A percentile compares a stretch with the other conserved stretches of the same genome.
Conservation (phyloP, 2,329 filamentous ascomycete species). For the Zasmidium citrigriseum region DNA sequence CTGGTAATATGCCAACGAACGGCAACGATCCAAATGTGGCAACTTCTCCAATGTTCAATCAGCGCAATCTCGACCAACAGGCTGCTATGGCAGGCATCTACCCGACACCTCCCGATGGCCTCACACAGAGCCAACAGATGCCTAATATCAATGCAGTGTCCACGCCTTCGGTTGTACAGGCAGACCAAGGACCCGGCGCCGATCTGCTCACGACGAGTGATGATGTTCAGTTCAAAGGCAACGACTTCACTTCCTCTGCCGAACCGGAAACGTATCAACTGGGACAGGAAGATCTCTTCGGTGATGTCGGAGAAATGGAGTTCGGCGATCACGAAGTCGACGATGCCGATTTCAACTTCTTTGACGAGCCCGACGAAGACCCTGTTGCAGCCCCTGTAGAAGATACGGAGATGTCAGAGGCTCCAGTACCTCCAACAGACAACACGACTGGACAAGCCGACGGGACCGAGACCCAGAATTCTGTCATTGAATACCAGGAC, state of each 20-base stretch:
- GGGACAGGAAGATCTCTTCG: constrained; percentile 64
- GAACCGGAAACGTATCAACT: constrained; percentile 27
- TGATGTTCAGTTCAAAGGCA: constrained; percentile 32
- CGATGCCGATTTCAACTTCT: constrained; percentile 82
- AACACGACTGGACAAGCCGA: not conserved
- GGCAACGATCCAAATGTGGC: constrained; percentile 4
- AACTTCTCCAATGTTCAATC: constrained; percentile 39
- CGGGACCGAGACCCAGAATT: not conserved
- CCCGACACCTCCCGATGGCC: constrained; percentile 69
- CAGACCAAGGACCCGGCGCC: constrained; percentile 7
- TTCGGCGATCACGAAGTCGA: constrained; percentile 45
- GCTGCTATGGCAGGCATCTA: constrained; percentile 59
- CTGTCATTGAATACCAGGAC: not conserved
- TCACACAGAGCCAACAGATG: constrained; percentile 25
- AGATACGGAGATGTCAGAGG: constrained; percentile 1
- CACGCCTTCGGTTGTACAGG: constrained; percentile 19
- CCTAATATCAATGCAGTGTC: constrained; percentile 16
- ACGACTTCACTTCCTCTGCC: not conserved
- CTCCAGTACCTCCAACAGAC: not conserved
- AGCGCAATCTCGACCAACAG: constrained; percentile 41
- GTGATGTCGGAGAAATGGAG: constrained; percentile 52
- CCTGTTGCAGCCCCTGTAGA: not conserved
- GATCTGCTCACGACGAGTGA: constrained; percentile 9
- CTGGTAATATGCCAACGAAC: not conserved
- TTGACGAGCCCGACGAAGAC: constrained; percentile 61